Percentiles rank a stretch among this genome's conserved stretches.
These are phyloP conservation scores for Didymella pinodella DNA, from an alignment of 2,329 filamentous ascomycete species.

Conservation along the genomic window DNA sequence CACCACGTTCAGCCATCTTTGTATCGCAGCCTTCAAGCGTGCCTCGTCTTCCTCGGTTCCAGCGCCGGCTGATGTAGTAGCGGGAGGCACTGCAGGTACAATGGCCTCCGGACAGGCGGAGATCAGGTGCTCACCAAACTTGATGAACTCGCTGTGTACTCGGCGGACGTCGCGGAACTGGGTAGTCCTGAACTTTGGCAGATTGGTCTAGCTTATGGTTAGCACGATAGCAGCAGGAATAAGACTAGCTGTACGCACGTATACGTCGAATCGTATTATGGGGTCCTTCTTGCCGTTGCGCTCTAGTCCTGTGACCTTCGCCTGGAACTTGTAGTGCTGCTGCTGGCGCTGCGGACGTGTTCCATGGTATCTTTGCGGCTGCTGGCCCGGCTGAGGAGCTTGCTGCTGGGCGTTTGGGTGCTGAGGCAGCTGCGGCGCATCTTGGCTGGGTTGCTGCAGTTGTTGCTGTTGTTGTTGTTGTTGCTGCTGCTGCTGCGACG, in stretches of 20 bases:
- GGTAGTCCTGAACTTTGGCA: conserved; percentile 96
- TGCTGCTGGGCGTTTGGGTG: conserved; percentile 50
- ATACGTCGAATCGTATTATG: conserved; percentile 92
- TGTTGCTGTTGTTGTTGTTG: conserved; percentile 47
- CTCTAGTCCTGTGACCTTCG: conserved; percentile 93
- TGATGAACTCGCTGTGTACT: conserved; percentile 93
- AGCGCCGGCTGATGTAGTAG: conserved; percentile 91
- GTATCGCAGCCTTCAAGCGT: conserved; percentile 86
- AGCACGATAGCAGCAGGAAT: conserved; percentile 11
- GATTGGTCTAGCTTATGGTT: conserved; percentile 76
- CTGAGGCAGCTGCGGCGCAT: conserved; percentile 38
- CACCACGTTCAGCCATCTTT: conserved; percentile 94
- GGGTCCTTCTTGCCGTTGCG: conserved; percentile 94
- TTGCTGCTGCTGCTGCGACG: conserved; percentile 29
- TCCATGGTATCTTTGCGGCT: conserved; percentile 57
- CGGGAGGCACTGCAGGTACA: conserved; percentile 92
- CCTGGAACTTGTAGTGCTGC: conserved; percentile 84
- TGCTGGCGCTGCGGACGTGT: conserved; percentile 57
- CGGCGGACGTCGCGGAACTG: conserved; percentile 97
- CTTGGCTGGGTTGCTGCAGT: conserved; percentile 46
- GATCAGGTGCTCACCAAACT: conserved; percentile 94
- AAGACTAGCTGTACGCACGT: conserved; percentile 67
- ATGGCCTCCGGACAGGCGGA: conserved; percentile 97
- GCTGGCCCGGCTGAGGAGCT: conserved; percentile 51
- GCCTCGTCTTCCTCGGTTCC: conserved; percentile 95